phyloP scores from a whole-genome alignment of 139 green algal genomes.

The Picochlorum sp. region DNA sequence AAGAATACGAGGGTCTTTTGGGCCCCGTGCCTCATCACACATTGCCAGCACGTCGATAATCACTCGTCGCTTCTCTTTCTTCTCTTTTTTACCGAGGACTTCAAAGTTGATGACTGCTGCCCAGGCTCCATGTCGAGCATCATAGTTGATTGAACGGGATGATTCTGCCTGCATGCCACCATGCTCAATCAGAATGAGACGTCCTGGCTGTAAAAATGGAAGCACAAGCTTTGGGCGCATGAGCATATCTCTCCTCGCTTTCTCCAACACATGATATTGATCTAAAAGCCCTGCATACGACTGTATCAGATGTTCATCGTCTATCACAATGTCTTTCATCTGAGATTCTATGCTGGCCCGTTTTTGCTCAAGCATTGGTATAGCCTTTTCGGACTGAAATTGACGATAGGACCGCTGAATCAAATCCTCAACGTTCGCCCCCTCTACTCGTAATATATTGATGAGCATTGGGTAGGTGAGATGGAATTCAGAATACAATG shows the following conservation, averaged over 20 bases:
- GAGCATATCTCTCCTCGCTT: slow-evolving; percentile 25
- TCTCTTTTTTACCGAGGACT: slow-evolving; percentile 17
- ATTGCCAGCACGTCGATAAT: slow-evolving; percentile 74
- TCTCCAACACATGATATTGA: slow-evolving; percentile 26
- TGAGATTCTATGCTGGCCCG: slow-evolving; percentile 34
- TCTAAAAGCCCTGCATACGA: slow-evolving; percentile 43
- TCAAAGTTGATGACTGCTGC: slow-evolving; percentile 77
- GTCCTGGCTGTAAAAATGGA: slow-evolving; percentile 79
- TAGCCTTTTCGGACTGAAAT: slow-evolving; percentile 51
- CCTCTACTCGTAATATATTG: slow-evolving; percentile 58
- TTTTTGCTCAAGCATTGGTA: slow-evolving; percentile 46
- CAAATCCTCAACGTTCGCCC: slow-evolving; percentile 38
- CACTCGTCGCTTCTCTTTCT: slow-evolving; percentile 29
- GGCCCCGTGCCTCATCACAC: slow-evolving; percentile 11
- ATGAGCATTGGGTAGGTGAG: slow-evolving; percentile 77
- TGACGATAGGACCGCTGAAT: slow-evolving; percentile 47
- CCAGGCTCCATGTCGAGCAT: slow-evolving; percentile 35
- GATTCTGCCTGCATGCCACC: too few species aligned
- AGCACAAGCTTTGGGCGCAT: slow-evolving; percentile 40
- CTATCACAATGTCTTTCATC: slow-evolving; percentile 41
- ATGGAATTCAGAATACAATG: slow-evolving; percentile 66
- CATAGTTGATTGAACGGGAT: not conserved
- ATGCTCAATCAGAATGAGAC: slow-evolving; percentile 39
- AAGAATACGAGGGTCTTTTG: slow-evolving; percentile 7
- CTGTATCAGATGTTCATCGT: slow-evolving; percentile 41